phyloP scores from a whole-genome alignment of 139 green algal genomes.

The Haematococcus lacustris region DNA sequence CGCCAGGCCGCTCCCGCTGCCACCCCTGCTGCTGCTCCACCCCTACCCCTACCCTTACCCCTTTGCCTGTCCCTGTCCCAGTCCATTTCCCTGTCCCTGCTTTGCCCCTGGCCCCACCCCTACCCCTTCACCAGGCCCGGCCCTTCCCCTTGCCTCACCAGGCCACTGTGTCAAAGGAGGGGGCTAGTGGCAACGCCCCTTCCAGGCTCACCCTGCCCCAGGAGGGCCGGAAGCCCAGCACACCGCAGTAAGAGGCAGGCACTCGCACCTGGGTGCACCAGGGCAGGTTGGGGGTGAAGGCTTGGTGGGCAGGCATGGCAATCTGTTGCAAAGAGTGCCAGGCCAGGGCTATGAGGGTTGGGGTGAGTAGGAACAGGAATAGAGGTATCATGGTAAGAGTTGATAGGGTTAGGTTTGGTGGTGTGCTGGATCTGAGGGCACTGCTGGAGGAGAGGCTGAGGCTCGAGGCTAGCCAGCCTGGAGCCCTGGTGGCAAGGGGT shows the following conservation, averaged over 20 bases:
- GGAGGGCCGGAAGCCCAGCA: slow-evolving; percentile 80
- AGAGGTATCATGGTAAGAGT: too few relatives aligned
- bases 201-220: slow-evolving; percentile 64
- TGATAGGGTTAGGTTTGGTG: too few relatives aligned
- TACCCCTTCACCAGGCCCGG: neutral
- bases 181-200: slow-evolving; percentile 61
- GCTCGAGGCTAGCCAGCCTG: too few relatives aligned
- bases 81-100: neutral
- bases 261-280: too few relatives aligned
- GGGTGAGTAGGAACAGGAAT: too few relatives aligned
- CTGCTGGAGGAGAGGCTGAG: too few relatives aligned
- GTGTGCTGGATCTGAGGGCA: too few relatives aligned
- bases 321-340: too few relatives aligned
- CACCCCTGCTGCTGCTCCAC: slow-evolving; percentile 33
- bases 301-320: too few relatives aligned
- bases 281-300: too few relatives aligned
- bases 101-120: neutral
- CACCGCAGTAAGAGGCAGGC: slow-evolving; percentile 79
- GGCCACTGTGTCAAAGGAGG: slow-evolving; percentile 68
- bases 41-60: slow-evolving; percentile 15
- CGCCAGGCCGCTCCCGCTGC: neutral
- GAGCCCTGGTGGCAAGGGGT: too few relatives aligned
- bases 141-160: slow-evolving; percentile 25
- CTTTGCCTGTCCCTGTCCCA: slow-evolving; percentile 20
- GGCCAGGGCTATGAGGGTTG: too few relatives aligned